Evolutionary conservation across 2,329 filamentous ascomycete genomes (phyloP), one percentile per base, ranked within the genome.

Genomic region (Zasmidium angulare): DNA sequence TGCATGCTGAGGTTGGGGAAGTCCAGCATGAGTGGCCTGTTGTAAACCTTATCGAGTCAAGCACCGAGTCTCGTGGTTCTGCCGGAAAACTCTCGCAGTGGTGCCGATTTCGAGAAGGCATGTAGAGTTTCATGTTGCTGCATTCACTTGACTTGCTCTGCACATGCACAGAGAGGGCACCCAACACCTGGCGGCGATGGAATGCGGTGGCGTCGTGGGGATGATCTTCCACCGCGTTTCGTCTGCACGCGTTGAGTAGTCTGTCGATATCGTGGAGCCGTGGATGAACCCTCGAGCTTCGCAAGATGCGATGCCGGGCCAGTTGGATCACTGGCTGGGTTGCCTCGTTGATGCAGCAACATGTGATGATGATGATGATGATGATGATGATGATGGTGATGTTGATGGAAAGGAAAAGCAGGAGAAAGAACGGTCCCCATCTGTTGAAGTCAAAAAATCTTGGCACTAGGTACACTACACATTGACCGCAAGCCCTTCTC

Each of bases 51-150:
- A 50, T 50, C 19, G 23, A 29, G 21, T 29, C 49, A 50, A 29
- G 36, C 12, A 43, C 14, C 4, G 36, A 43, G 36, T 43, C n/a
- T 43, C 36, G 36, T 43, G 14, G 36, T 43, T 43, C 36, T 43
- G 36, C 49, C 49, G 49, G 23, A 29, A 19, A 26, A 50, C 49
- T 50, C 49, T 50, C 49, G 49, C 49, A 29, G 49, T 50, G 20
- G 22, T 50, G 49, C 49, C 24, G 49, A 10, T 17, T 43, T 43
- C 36, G 36, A 43, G 36, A 43, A 43, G 26, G 26, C 4, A 29
- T 29, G 26, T 29, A 14, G 36, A 43, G 36, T 43, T 43, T 43
- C 36, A 43, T 17, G 36, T 43, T 19, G 36, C 11, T 43, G 36
- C 26, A 11, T 43, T 17, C n/a, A 17, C 36, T 19, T 43, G 12